Conservation (phyloP, 1,284 basidiomycete species). For the Irpex sp. region DNA sequence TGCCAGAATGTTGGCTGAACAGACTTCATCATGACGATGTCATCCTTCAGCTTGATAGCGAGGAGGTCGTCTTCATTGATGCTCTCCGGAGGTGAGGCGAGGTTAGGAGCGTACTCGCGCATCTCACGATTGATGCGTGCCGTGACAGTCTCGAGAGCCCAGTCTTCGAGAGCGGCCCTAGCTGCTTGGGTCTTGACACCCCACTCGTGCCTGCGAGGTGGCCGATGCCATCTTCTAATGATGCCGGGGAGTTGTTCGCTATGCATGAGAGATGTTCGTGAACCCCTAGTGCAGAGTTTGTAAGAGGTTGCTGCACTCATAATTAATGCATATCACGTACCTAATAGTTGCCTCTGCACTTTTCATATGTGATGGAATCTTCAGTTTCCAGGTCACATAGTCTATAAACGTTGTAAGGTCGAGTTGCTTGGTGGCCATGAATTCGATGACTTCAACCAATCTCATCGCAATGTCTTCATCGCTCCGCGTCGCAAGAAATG, state of each 20-base stretch:
- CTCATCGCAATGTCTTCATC: no score
- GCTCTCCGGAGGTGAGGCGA: background rate
- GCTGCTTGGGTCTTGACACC: constrained; percentile 18
- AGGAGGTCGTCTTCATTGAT: constrained; percentile 11
- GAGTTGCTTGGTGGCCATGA: no score
- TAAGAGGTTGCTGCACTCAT: background rate
- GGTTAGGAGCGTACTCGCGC: background rate
- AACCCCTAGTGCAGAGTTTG: background rate
- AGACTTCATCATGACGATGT: constrained; percentile 9
- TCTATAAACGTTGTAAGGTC: background rate
- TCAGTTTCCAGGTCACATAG: background rate
- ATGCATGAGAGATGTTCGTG: background rate
- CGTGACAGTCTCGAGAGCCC: constrained; percentile 16
- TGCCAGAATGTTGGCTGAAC: constrained; percentile 21
- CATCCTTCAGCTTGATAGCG: background rate
- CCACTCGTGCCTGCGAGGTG: constrained; percentile 1
- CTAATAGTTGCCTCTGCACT: background rate
- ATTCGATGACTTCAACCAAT: no score
- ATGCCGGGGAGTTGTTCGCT: background rate
- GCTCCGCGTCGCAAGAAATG: no score
- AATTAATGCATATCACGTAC: background rate
- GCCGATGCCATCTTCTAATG: background rate
- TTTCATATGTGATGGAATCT: background rate
- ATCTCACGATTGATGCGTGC: background rate
- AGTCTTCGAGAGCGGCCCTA: constrained; percentile 15